Percentiles rank a stretch among this genome's conserved stretches.
Conservation (phyloP, 768 basidiomycete species). For the Cytidiella melzeri region DNA sequence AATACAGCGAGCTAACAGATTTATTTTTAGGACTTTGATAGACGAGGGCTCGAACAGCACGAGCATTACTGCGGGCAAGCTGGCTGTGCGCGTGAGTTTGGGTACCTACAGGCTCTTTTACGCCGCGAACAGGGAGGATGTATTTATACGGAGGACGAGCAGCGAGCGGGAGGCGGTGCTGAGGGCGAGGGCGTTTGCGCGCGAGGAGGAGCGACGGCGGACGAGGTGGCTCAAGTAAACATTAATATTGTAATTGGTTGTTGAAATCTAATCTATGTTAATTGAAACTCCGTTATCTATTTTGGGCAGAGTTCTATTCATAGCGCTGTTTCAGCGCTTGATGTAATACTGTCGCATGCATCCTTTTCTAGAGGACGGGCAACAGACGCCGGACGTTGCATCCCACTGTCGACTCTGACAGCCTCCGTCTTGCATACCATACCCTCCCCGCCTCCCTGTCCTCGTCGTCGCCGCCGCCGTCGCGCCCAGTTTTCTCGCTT, state of each 20-base stretch:
- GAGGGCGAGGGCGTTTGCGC: constrained; percentile 34
- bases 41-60: constrained; percentile 24
- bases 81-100: constrained; percentile 50
- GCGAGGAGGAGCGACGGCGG: constrained; percentile 54
- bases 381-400: background rate
- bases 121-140: constrained; percentile 60
- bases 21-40: constrained; percentile 50
- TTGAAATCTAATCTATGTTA: constrained; percentile 4
- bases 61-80: constrained; percentile 30
- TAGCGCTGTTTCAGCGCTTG: no score
- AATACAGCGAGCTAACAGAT: constrained; percentile 12
- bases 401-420: no score
- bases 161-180: constrained; percentile 29
- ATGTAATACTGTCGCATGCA: no score
- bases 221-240: constrained; percentile 27
- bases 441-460: constrained; percentile 15
- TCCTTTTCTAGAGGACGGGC: no score
- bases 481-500: constrained; percentile 12
- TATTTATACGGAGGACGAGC: constrained; percentile 35
- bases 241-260: constrained; percentile 5
- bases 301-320: constrained; percentile 9
- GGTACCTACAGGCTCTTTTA: constrained; percentile 67
- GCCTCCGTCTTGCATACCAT: no score
- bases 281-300: constrained; percentile 8
- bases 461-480: constrained; percentile 18